Percentiles rank a stretch among this genome's conserved stretches.
Evolutionary conservation across 208 protist species (phyloP).

Genomic region (Leishmania guyanensis): DNA sequence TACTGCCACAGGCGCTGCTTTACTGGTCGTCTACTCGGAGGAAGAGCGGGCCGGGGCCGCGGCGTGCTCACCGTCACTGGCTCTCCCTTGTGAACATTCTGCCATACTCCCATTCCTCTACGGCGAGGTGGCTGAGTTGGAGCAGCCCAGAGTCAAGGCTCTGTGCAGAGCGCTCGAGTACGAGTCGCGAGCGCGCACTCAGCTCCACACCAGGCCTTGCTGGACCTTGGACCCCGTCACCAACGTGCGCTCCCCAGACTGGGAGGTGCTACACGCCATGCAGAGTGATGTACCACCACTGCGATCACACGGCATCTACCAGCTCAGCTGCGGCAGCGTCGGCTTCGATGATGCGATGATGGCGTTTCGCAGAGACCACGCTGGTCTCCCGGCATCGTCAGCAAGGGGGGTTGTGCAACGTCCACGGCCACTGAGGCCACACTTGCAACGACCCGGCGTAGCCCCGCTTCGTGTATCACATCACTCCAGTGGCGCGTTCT

Average conservation of each 20-base stretch:
- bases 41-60: neutral
- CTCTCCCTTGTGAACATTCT: neutral
- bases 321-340: conserved; percentile 1
- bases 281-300: neutral
- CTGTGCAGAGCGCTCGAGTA: neutral
- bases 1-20: neutral
- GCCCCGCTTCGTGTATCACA: neutral
- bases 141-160: neutral
- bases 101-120: neutral
- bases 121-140: neutral
- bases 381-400: neutral
- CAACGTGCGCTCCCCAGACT: conserved; percentile 9
- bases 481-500: neutral
- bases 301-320: neutral
- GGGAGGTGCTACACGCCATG: conserved; percentile 1
- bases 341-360: neutral
- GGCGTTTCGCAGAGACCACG: neutral
- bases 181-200: neutral
- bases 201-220: neutral
- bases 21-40: neutral
- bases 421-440: neutral
- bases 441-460: neutral
- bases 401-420: neutral
- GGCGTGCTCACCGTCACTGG: neutral
- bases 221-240: neutral